Evolutionary conservation across 2,329 filamentous ascomycete genomes (phyloP).

Genomic region (Scolecobasidium constrictum): DNA sequence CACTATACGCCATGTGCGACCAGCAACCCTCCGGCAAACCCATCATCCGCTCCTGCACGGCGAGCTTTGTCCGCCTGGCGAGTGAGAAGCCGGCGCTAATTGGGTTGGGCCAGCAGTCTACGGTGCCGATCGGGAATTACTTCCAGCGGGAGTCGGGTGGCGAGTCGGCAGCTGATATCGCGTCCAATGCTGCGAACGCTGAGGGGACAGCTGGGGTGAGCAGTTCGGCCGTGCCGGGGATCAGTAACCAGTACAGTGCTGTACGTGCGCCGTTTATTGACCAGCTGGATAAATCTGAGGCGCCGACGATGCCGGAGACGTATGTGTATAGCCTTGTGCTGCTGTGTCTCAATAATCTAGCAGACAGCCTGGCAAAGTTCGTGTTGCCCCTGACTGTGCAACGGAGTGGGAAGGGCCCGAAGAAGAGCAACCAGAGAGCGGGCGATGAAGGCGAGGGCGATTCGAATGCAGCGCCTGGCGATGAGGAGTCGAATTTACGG

Average conservation of each 20-base stretch:
- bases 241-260: constrained; percentile 85
- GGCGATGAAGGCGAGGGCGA: constrained; percentile 21
- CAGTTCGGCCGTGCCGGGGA: constrained; percentile 50
- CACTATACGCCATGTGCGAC: constrained; percentile 75
- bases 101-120: constrained; percentile 80
- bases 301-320: constrained; percentile 75
- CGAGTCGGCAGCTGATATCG: constrained; percentile 38
- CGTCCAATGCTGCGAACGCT: constrained; percentile 80
- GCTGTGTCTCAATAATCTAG: constrained; percentile 79
- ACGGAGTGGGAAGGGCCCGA: constrained; percentile 36
- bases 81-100: constrained; percentile 85
- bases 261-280: constrained; percentile 84
- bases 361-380: constrained; percentile 86
- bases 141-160: constrained; percentile 8
- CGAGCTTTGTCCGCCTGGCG: constrained; percentile 82
- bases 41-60: constrained; percentile 71
- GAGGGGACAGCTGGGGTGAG: constrained; percentile 46
- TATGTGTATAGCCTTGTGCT: constrained; percentile 87
- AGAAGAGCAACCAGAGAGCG: constrained; percentile 32
- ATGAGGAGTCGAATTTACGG: constrained; percentile 31
- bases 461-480: constrained; percentile 13
- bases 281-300: constrained; percentile 82
- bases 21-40: constrained; percentile 58
- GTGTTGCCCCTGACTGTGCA: constrained; percentile 84
- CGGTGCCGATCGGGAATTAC: constrained; percentile 55